phyloP scores from a whole-genome alignment of 2,329 filamentous ascomycete genomes.

The Colletotrichum spaethianum region DNA sequence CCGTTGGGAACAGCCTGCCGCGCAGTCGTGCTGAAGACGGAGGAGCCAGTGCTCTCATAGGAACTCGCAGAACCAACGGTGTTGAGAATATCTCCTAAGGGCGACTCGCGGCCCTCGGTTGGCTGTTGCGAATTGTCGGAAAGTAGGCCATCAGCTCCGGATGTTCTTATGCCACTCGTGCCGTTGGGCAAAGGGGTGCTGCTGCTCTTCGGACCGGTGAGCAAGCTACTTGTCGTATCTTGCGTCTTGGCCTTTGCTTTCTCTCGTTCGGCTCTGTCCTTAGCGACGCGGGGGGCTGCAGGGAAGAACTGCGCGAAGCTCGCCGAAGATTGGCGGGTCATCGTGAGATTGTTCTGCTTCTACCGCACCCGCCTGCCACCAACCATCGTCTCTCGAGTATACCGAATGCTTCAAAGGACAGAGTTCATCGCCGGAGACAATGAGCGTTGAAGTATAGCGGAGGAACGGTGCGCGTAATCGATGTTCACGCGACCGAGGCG shows the following conservation, averaged over 20 bases:
- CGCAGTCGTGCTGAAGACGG: conserved; percentile 73
- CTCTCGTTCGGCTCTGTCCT: conserved; percentile 73
- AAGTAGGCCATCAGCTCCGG: conserved; percentile 41
- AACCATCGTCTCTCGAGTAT: conserved; percentile 68
- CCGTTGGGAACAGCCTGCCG: conserved; percentile 58
- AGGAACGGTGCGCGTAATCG: conserved; percentile 44
- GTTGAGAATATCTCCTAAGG: conserved; percentile 77
- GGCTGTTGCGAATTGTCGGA: conserved; percentile 55
- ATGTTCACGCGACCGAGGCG: conserved; percentile 58
- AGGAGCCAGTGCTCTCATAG: conserved; percentile 78
- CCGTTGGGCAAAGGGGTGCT: conserved; percentile 42
- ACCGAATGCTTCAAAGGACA: conserved; percentile 39
- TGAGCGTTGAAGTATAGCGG: conserved; percentile 28
- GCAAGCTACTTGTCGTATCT: conserved; percentile 47
- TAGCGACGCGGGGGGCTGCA: conserved; percentile 78
- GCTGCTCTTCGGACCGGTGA: conserved; percentile 46
- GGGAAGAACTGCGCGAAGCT: conserved; percentile 91
- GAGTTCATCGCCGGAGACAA: conserved; percentile 29
- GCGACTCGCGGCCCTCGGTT: conserved; percentile 71
- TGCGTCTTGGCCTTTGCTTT: conserved; percentile 68
- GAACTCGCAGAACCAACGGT: conserved; percentile 81
- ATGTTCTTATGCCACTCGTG: conserved; percentile 29
- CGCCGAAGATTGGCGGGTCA: conserved; percentile 84
- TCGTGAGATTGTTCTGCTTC: conserved; percentile 69
- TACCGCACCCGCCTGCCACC: conserved; percentile 67